Conservation (phyloP, 176 grass and related monocot species). For the Triticum monococcum region DNA sequence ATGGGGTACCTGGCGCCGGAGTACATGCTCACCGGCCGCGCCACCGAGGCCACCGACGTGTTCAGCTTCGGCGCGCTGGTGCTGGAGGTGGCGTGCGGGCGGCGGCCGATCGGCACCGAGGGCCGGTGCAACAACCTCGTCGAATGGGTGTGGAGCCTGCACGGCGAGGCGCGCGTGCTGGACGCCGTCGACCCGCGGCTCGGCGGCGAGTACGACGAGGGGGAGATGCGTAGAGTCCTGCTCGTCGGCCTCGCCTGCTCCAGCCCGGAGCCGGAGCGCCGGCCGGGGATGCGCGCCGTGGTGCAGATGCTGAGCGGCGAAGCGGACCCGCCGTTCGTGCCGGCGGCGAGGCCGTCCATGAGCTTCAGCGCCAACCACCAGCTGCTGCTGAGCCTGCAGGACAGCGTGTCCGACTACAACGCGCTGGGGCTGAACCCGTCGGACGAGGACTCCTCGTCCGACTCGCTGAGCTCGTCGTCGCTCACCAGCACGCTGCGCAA, state of each 20-base stretch:
- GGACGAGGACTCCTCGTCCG: constrained; percentile 35
- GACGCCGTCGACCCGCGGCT: constrained; percentile 49
- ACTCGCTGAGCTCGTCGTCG: constrained; percentile 62
- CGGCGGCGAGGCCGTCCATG: constrained; percentile 66
- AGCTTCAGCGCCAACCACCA: constrained; percentile 85
- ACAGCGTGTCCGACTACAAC: constrained; percentile 94
- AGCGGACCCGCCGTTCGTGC: constrained; percentile 84
- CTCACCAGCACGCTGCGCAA: constrained; percentile 59
- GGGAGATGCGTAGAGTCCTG: constrained; percentile 51
- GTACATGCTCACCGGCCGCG: constrained; percentile 90
- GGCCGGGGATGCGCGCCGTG: constrained; percentile 77
- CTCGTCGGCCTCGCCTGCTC: constrained; percentile 86
- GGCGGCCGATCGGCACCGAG: constrained; percentile 62
- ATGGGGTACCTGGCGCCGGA: constrained; percentile 97
- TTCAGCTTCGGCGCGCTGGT: constrained; percentile 87
- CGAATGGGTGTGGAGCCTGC: constrained; percentile 91
- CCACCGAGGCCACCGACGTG: constrained; percentile 74
- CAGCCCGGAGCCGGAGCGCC: constrained; percentile 52
- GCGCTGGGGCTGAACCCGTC: constrained; percentile 64
- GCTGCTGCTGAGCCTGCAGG: constrained; percentile 80
- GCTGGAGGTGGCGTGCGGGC: constrained; percentile 73
- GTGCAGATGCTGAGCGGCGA: constrained; percentile 88
- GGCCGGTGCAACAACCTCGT: constrained; percentile 63
- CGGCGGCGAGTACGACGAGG: constrained; percentile 69
- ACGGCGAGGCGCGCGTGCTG: constrained; percentile 58